A percentile compares a stretch with the other conserved stretches of the same genome.
phyloP scores from a whole-genome alignment of 768 basidiomycete species.

The Termitomyces sp. region DNA sequence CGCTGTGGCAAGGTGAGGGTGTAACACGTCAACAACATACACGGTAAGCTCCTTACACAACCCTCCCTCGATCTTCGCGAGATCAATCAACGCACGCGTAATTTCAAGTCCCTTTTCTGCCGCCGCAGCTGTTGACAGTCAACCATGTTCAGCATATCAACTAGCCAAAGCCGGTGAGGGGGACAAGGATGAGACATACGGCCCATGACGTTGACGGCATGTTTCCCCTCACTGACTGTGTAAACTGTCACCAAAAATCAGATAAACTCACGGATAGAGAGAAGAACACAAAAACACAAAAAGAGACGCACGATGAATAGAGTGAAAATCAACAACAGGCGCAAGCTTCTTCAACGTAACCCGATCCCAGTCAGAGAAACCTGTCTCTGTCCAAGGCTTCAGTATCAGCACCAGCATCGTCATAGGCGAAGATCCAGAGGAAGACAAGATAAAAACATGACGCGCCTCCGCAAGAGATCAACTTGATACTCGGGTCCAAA shows the following conservation, averaged over 20 bases:
- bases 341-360: slow-evolving; percentile 35
- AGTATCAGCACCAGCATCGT: not conserved
- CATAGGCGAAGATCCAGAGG: not conserved
- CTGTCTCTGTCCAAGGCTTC: slow-evolving; percentile 25
- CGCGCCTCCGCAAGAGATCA: slow-evolving; percentile 50
- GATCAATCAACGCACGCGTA: slow-evolving; percentile 43
- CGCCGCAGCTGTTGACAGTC: slow-evolving; percentile 31
- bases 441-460: slow-evolving; percentile 8
- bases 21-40: slow-evolving; percentile 16
- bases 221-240: slow-evolving; percentile 36
- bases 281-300: not conserved
- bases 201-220: slow-evolving; percentile 50
- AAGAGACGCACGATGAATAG: slow-evolving; percentile 29
- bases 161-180: not conserved
- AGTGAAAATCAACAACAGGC: slow-evolving; percentile 48
- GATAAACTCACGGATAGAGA: not conserved
- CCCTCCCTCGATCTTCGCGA: slow-evolving; percentile 38
- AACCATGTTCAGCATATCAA: not conserved
- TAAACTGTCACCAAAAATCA: slow-evolving; percentile 23
- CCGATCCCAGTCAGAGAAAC: slow-evolving; percentile 38
- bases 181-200: slow-evolving; percentile 23
- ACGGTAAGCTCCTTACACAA: slow-evolving; percentile 32
- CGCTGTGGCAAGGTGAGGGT: not conserved
- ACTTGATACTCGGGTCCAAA: slow-evolving; percentile 49
- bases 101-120: slow-evolving; percentile 52